A percentile compares a stretch with the other conserved stretches of the same genome.
Conservation (phyloP, 2,329 filamentous ascomycete species). For the Monosporascus sp. region DNA sequence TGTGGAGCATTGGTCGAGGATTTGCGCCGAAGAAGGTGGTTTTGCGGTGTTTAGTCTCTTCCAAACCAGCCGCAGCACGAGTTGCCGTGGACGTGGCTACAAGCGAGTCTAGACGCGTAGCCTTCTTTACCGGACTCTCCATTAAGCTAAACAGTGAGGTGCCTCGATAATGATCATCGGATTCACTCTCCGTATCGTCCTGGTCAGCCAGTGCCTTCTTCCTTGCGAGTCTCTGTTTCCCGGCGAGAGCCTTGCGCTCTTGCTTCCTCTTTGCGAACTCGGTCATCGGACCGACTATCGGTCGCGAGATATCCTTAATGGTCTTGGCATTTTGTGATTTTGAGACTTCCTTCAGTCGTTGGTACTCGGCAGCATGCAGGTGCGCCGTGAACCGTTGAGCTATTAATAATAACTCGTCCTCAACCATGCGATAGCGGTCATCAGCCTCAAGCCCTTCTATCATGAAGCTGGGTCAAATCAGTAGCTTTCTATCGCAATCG, state of each 20-base stretch:
- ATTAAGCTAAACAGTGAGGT: conserved; percentile 37
- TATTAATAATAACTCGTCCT: conserved; percentile 67
- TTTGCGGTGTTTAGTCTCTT: background rate
- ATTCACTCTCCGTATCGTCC: conserved; percentile 13
- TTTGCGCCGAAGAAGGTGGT: background rate
- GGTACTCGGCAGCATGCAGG: conserved; percentile 72
- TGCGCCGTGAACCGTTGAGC: conserved; percentile 68
- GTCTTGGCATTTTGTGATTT: conserved; percentile 47
- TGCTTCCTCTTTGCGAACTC: conserved; percentile 29
- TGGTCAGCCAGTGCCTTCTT: conserved; percentile 18
- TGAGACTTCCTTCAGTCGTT: conserved; percentile 55
- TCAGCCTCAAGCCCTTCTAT: conserved; percentile 58
- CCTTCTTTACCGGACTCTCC: conserved; percentile 33
- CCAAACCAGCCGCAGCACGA: conserved; percentile 21
- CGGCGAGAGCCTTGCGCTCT: conserved; percentile 28
- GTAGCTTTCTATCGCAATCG: background rate
- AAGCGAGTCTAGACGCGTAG: conserved; percentile 13
- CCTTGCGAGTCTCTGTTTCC: conserved; percentile 28
- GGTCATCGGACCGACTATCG: conserved; percentile 38
- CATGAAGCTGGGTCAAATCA: conserved; percentile 50
- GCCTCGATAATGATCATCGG: conserved; percentile 23
- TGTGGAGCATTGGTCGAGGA: background rate
- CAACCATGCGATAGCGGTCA: conserved; percentile 75
- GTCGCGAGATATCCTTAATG: conserved; percentile 46
- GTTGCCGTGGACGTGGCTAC: conserved; percentile 11